phyloP scores from a whole-genome alignment of 202 grass and related monocot species.

The Panicum hallii region DNA sequence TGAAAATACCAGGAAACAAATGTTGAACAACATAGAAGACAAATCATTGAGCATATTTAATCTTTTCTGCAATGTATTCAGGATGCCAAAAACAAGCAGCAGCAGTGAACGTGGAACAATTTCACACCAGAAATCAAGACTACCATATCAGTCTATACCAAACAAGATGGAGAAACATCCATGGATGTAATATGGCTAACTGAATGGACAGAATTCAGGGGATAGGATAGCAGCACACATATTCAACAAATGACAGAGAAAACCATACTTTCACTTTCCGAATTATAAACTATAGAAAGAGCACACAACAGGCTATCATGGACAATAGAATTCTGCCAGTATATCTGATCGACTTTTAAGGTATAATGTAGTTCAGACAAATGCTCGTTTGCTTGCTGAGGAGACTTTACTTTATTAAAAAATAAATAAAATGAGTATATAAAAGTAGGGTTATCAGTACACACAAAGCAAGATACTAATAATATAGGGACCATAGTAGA shows the following conservation, averaged over 20 bases:
- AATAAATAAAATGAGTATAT: neutral
- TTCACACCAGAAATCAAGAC: neutral
- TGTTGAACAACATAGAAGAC: neutral
- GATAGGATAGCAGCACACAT: neutral
- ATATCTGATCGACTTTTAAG: neutral
- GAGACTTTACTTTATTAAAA: neutral
- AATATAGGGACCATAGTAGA: neutral
- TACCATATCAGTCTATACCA: neutral
- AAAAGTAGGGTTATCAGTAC: neutral
- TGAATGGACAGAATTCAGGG: neutral
- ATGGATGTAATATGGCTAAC: neutral
- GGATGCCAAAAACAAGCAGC: neutral
- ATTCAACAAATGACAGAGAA: constrained; percentile 9
- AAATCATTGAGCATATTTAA: neutral
- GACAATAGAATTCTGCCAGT: neutral
- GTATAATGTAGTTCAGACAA: neutral
- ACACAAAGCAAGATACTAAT: constrained; percentile 15
- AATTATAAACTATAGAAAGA: neutral
- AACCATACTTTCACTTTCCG: neutral
- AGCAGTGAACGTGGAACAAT: neutral
- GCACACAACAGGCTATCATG: neutral
- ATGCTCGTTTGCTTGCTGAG: neutral
- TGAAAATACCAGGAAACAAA: neutral
- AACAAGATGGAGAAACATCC: constrained; percentile 21
- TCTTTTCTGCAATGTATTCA: neutral